Evolutionary conservation across 257 asterid species (phyloP), one percentile per base, ranked within the genome.

Genomic region (Rhazya stricta): DNA sequence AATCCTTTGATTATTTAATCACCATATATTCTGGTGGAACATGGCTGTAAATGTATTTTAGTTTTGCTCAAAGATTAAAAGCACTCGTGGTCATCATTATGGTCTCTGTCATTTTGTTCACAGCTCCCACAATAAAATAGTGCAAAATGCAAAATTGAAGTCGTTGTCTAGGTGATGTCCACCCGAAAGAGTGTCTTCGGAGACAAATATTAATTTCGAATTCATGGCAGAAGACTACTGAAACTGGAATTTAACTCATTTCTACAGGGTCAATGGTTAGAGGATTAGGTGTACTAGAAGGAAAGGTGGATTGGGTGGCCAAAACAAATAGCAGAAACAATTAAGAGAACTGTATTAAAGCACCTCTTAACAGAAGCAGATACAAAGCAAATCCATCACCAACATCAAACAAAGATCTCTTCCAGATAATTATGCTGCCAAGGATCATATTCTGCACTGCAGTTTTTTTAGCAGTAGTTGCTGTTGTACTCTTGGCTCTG

Each of bases 401-500:
- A 71, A 74, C 69, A 77, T 77, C 45, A 45, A n/a, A 76, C 32
- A 39, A 16, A 48, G 66, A 50, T 60, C 67, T 43, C 46, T 61
- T 41, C 61, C 61, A 10, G 0, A 50, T 23, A 79, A 83, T 69
- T 76, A 91, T 91, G 96, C 73, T 83, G 54, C 81, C 83, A 65
- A 86, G 81, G 78, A 85, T 93, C 83, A 82, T 93, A n/a, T 91
- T 87, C 69, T 87, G 86, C 83, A 68, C 76, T 71, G 91, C 95
- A 66, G 91, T 93, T 79, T 74, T 85, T 75, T 72, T 91, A 79
- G 97, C 98, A 73, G 84, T 85, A 46, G 66, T 87, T 29, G 73
- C 92, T 66, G 97, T 90, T 29, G 77, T 89, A 39, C 89, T 91
- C 34, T 85, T 91, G 10, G 96, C 97, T 50, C 51, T 89, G 9